Evolutionary conservation across 1,284 basidiomycete species (phyloP).

Genomic region (Heliocybe sulcata): DNA sequence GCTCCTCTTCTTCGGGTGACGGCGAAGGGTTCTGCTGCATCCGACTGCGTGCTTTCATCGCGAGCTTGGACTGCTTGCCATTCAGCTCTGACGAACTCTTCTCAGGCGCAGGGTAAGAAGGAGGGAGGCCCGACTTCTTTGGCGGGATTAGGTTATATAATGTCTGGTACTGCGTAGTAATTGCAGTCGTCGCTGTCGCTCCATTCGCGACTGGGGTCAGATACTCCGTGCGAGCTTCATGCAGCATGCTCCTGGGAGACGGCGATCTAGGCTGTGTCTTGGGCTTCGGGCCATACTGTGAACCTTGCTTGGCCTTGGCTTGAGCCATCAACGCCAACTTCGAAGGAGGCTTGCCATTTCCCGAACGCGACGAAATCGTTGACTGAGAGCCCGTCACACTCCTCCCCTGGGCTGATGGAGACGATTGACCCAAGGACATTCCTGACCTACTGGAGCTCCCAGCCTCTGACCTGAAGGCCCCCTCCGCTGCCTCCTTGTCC

Average conservation of each 20-base stretch:
- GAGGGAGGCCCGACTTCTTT: slow-evolving; percentile 15
- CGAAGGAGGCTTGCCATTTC: slow-evolving; percentile 31
- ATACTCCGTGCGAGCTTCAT: slow-evolving; percentile 51
- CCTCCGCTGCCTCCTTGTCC: slow-evolving; percentile 12
- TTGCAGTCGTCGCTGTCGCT: slow-evolving; percentile 68
- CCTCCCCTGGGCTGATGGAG: slow-evolving; percentile 1
- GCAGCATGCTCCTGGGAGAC: slow-evolving; percentile 18
- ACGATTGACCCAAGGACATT: slow-evolving; percentile 8
- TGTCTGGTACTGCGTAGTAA: slow-evolving; percentile 69
- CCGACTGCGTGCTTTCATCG: slow-evolving; percentile 51
- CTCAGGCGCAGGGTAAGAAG: slow-evolving; percentile 13
- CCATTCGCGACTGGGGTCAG: slow-evolving; percentile 71
- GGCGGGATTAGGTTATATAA: slow-evolving; percentile 38
- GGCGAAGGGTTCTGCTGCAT: slow-evolving; percentile 20
- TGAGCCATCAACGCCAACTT: slow-evolving; percentile 67
- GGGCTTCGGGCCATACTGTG: slow-evolving; percentile 15
- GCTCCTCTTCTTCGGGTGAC: slow-evolving; percentile 23
- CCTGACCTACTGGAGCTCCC: slow-evolving; percentile 8
- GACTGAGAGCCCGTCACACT: background rate
- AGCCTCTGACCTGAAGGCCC: slow-evolving; percentile 5
- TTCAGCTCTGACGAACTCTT: slow-evolving; percentile 11
- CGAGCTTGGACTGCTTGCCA: slow-evolving; percentile 54
- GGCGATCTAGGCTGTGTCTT: slow-evolving; percentile 7
- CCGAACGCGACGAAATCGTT: background rate
- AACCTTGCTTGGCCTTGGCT: slow-evolving; percentile 38